Evolutionary conservation across 2,329 filamentous ascomycete species (phyloP).

Genomic region (Pseudopyricularia cyperi): DNA sequence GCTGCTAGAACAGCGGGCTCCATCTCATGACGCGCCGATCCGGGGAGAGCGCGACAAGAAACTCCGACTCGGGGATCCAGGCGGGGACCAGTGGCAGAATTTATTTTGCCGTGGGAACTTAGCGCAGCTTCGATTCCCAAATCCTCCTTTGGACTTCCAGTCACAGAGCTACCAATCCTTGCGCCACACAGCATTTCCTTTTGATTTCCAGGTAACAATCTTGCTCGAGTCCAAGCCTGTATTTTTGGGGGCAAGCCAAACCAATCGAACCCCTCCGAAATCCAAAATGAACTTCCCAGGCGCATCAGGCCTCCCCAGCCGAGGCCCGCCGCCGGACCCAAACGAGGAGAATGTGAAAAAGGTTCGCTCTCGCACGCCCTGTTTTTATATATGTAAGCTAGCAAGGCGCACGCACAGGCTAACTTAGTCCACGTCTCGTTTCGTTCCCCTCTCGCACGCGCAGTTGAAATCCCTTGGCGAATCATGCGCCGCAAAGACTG

Average conservation of each 20-base stretch:
- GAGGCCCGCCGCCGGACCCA: constrained; percentile 12
- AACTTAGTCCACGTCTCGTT: not conserved
- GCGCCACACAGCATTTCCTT: too few relatives aligned
- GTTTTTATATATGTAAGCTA: not conserved
- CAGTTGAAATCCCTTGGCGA: constrained; percentile 28
- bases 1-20: not conserved
- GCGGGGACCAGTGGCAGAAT: constrained; percentile 2
- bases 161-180: too few relatives aligned
- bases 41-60: not conserved
- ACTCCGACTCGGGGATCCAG: not conserved
- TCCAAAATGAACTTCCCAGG: constrained; percentile 25
- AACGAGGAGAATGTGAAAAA: constrained; percentile 39
- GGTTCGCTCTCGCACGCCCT: constrained; percentile 8
- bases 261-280: not conserved
- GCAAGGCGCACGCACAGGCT: not conserved
- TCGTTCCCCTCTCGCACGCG: too few relatives aligned
- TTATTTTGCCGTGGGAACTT: not conserved
- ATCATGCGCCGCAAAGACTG: constrained; percentile 79
- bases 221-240: too few relatives aligned
- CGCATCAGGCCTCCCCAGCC: constrained; percentile 8
- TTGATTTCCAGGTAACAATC: too few relatives aligned
- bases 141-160: too few relatives aligned
- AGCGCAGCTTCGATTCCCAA: not conserved
- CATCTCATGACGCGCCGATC: not conserved
- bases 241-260: too few relatives aligned